A percentile compares a stretch with the other conserved stretches of the same genome.
These are phyloP conservation scores for Aspergillus sclerotialis DNA, from an alignment of 2,329 filamentous ascomycete species.

Conservation along the genomic window DNA sequence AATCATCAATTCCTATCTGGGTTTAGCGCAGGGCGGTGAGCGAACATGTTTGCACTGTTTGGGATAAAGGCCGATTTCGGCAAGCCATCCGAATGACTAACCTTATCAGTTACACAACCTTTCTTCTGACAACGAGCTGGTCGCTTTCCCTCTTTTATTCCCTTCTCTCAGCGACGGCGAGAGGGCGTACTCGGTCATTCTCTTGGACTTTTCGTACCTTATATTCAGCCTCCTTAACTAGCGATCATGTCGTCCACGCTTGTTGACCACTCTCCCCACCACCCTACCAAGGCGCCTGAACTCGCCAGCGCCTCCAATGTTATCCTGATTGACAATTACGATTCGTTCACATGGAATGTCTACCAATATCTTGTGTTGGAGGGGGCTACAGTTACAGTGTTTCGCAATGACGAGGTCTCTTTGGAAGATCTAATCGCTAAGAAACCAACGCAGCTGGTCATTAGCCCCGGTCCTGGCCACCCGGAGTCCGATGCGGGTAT, in stretches of 20 bases:
- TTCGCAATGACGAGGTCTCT: slow-evolving; percentile 85
- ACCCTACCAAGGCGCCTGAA: slow-evolving; percentile 66
- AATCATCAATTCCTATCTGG: slow-evolving; percentile 29
- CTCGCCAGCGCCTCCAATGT: slow-evolving; percentile 80
- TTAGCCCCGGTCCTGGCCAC: slow-evolving; percentile 93
- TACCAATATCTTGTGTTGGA: slow-evolving; percentile 98
- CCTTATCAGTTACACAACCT: too few species aligned
- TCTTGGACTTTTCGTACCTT: too few species aligned
- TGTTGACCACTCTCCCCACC: slow-evolving; percentile 73
- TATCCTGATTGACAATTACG: slow-evolving; percentile 96
- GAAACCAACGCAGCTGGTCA: slow-evolving; percentile 85
- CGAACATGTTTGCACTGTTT: slow-evolving; percentile 13
- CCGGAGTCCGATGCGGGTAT: slow-evolving; percentile 86
- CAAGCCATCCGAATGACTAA: too few species aligned
- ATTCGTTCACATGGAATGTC: slow-evolving; percentile 99
- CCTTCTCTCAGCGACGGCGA: background rate
- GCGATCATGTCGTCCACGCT: slow-evolving; percentile 40
- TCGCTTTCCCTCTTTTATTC: slow-evolving; percentile 1
- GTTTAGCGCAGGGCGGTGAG: slow-evolving; percentile 29
- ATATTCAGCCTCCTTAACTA: too few species aligned
- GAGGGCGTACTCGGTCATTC: too few species aligned
- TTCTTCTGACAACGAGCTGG: too few species aligned
- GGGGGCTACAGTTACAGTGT: slow-evolving; percentile 82
- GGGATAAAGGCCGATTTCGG: slow-evolving; percentile 8
- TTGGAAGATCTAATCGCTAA: slow-evolving; percentile 74